Base-by-base conservation (phyloP, 2,329 filamentous ascomycete genomes). In the Aspergillus versicolor region DNA sequence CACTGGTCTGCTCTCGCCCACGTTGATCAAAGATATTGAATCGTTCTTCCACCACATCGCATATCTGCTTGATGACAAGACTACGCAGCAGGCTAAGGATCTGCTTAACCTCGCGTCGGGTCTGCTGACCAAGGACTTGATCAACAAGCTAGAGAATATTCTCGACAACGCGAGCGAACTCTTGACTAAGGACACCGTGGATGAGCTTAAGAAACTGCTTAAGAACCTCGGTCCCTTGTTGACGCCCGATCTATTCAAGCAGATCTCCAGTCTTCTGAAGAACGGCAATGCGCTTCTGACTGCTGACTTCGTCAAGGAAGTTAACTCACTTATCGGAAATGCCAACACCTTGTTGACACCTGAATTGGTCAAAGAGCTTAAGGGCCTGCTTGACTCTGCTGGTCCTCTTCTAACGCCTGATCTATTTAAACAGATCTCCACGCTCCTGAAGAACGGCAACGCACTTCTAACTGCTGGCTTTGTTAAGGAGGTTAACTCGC, bases 21-120 rank as follows among this genome's bases (percentile, higher is more conserved):
- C 65, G 2, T 62, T 72, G 38, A 52, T 72, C 8, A 62, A 63
- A 27, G 64, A 72, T 54, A 60, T 70, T 9, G 67, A 71, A 42
- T 71, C 68, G n/a, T 71, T 72, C 61, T 68, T 71, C 63, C 64
- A 71, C 55, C 69, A 71, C 43, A 58, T 72, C 43, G 68, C 69
- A n/a, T 69, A 67, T 44, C 60, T 72, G 30, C 63, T 72, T 17
- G 69, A 71, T 49, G 69, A 70, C 44, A 64, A 67, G 57, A 70
- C 68, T 7, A 70, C 69, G 21, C 58, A 65, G 9, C 64, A 71
- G 56, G 65, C 68, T 43, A 71, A 71, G 59, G 57, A 52, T 11
- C 51, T 71, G 56, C 63, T 71, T 42, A 58, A 64, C 34, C 63
- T 64, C 19, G 69, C 61, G 34, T 61, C 58, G 13, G 57, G 59